Evolutionary conservation across 176 grass and related monocot species (phyloP).

Genomic region (Ensete ventricosum): DNA sequence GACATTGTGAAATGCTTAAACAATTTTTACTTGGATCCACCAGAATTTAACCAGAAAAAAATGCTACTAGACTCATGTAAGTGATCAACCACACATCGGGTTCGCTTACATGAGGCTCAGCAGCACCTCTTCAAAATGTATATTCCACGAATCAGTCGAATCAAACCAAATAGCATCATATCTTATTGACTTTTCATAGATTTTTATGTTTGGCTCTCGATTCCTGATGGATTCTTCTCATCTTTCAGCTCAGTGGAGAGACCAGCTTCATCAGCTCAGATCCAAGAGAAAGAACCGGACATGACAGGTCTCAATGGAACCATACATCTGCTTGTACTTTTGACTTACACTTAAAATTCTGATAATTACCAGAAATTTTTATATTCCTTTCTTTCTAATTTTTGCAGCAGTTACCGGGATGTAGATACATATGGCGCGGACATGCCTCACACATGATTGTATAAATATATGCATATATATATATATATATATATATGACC

Average conservation of each 20-base stretch:
- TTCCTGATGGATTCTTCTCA: not conserved
- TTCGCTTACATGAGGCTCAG: too few relatives aligned
- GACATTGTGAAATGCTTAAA: not conserved
- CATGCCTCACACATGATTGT: not conserved
- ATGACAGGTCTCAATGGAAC: slow-evolving; percentile 28
- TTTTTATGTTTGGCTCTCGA: not conserved
- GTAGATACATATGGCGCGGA: not conserved
- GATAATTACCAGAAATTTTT: not conserved
- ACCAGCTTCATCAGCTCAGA: slow-evolving; percentile 64
- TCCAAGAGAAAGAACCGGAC: slow-evolving; percentile 68
- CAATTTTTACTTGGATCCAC: not conserved
- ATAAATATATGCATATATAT: not conserved
- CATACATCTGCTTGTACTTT: not conserved
- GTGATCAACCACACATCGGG: too few relatives aligned
- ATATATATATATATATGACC: not conserved
- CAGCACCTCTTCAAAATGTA: too few relatives aligned
- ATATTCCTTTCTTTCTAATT: too few relatives aligned
- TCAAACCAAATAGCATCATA: not conserved
- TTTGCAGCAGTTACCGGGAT: not conserved
- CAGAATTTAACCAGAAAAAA: too few relatives aligned
- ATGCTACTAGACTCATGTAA: too few relatives aligned
- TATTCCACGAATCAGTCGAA: not conserved
- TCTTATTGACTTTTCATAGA: not conserved
- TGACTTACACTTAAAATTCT: not conserved
- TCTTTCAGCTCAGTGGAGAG: slow-evolving; percentile 78